Evolutionary conservation across 2,329 filamentous ascomycete genomes (phyloP), one percentile per base, ranked within the genome.

Genomic region (Dactylellina sp.): DNA sequence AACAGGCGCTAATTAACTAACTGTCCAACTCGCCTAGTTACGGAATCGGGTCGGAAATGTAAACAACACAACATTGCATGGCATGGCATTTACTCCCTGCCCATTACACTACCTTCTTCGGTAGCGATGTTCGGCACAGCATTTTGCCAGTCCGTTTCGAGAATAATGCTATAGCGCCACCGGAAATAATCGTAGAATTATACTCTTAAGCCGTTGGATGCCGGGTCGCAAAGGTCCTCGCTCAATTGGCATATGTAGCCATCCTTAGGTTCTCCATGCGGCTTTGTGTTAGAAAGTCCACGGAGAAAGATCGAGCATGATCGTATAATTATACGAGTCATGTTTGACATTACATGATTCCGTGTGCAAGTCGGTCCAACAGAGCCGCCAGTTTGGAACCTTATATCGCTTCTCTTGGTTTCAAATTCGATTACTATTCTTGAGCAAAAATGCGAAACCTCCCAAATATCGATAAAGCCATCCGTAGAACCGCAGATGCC

Each of bases 331-430:
- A 32, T 20, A 32, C 46, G 46, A 50, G 46, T 28, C 22, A 50
- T 50, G 46, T 50, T 50, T 50, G 20, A 32, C 11, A 50, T 50
- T 50, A 50, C 46, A 50, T 50, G 46, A 50, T 50, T 28, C 5
- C 11, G 24, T 50, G 12, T 25, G 2, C 46, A 50, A 50, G 28
- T 2, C 28, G 9, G 9, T 20, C 9, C 22, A 9, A 50, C n/a
- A 28, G 12, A 32, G 14, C 46, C 20, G 46, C 46, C 42, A 46
- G 42, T 12, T 46, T 46, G 9, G n/a, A 7, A 20, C 11, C 20
- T 22, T 12, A 20, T 20, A 7, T 4, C 11, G 5, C 16, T 42
- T 42, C 5, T 9, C 7, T 20, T 20, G 9, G 20, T 9, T 5
- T 20, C 7, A 46, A 46, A 46, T 4, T 9, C 28, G n/a, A 35